phyloP scores from a whole-genome alignment of 192 early-diverging fungal genomes.

The Entomortierella beljakovae region DNA sequence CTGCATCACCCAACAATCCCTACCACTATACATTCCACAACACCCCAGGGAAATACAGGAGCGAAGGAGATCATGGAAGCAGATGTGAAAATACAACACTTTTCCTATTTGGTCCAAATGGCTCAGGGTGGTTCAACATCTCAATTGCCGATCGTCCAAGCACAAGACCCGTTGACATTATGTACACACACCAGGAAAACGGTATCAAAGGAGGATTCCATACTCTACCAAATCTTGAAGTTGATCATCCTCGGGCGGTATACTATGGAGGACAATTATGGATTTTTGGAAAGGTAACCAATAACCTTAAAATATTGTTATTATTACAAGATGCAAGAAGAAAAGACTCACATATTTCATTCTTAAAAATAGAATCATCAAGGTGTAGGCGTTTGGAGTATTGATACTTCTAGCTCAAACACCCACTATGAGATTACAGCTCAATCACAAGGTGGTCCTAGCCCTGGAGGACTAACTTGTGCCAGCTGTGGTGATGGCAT shows the following conservation, averaged over 20 bases:
- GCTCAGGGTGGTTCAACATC: slow-evolving; percentile 49
- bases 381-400: slow-evolving; percentile 39
- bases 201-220: slow-evolving; percentile 20
- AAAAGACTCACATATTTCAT: too few relatives aligned
- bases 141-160: slow-evolving; percentile 39
- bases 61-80: slow-evolving; percentile 35
- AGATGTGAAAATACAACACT: slow-evolving; percentile 43
- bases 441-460: slow-evolving; percentile 25
- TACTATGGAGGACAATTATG: slow-evolving; percentile 30
- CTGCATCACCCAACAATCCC: slow-evolving; percentile 35
- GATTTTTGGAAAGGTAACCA: slow-evolving; percentile 50
- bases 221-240: background rate
- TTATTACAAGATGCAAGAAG: background rate
- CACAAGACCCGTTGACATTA: slow-evolving; percentile 25
- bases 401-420: slow-evolving; percentile 16
- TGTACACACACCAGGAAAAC: slow-evolving; percentile 10
- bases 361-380: slow-evolving; percentile 25
- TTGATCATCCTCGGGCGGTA: slow-evolving; percentile 20
- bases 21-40: slow-evolving; percentile 44
- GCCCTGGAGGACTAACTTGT: slow-evolving; percentile 27
- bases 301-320: background rate
- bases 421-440: slow-evolving; percentile 10
- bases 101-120: slow-evolving; percentile 36
- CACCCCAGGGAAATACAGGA: slow-evolving; percentile 32
- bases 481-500: slow-evolving; percentile 44